A percentile compares a stretch with the other conserved stretches of the same genome.
Evolutionary conservation across 805 yeast genomes (phyloP).

Genomic region (Yamadazyma ubonensis): DNA sequence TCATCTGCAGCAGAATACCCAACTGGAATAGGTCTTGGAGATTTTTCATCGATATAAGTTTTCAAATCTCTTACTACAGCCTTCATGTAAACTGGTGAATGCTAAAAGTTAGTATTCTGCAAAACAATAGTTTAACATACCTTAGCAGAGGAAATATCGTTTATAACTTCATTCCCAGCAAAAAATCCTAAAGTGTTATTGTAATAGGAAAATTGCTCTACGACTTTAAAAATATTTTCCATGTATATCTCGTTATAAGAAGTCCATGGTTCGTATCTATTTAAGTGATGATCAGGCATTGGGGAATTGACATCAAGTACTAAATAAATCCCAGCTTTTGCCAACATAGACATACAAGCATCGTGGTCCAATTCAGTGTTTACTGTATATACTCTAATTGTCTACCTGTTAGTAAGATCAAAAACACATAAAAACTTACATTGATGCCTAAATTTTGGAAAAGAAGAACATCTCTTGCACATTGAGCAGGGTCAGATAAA

Average conservation of each 20-base stretch:
- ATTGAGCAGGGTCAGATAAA: slow-evolving; percentile 63
- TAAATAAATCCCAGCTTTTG: slow-evolving; percentile 88
- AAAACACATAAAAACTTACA: slow-evolving; percentile 21
- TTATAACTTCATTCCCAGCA: slow-evolving; percentile 89
- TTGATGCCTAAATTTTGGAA: slow-evolving; percentile 86
- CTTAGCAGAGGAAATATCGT: slow-evolving; percentile 69
- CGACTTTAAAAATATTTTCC: slow-evolving; percentile 72
- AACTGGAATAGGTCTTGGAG: slow-evolving; percentile 73
- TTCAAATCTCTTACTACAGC: slow-evolving; percentile 82
- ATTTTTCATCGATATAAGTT: slow-evolving; percentile 56
- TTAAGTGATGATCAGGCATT: slow-evolving; percentile 68
- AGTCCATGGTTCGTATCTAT: slow-evolving; percentile 93
- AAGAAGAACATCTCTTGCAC: slow-evolving; percentile 78
- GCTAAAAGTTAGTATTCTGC: slow-evolving; percentile 8
- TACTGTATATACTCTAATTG: slow-evolving; percentile 83
- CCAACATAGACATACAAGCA: slow-evolving; percentile 85
- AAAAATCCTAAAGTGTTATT: slow-evolving; percentile 89
- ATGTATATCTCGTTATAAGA: slow-evolving; percentile 71
- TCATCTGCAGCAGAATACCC: slow-evolving; percentile 98
- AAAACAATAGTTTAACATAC: slow-evolving; percentile 1
- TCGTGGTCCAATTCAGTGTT: slow-evolving; percentile 84
- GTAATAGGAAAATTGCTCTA: slow-evolving; percentile 77
- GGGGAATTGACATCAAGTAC: slow-evolving; percentile 93
- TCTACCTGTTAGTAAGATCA: slow-evolving; percentile 28
- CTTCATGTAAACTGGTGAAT: slow-evolving; percentile 74